Conservation (phyloP, 2,329 filamentous ascomycete genomes). For the Grosmannia clavigera region DNA sequence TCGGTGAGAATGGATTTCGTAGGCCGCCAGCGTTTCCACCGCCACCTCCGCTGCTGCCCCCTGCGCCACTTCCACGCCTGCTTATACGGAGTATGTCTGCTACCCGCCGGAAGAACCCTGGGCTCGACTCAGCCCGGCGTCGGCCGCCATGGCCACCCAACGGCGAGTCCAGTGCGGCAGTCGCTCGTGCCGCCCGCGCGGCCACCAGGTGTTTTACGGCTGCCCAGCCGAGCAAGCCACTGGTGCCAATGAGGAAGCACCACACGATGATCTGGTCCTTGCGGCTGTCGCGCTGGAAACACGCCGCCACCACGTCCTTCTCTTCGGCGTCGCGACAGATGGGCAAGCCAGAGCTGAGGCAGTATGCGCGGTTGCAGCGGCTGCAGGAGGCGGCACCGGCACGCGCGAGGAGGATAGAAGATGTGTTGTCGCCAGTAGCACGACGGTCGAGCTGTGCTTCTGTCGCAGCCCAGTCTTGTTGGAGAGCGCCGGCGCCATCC, state of each 20-base stretch:
- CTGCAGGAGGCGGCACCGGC: conserved; percentile 37
- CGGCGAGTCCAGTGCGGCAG: conserved; percentile 1
- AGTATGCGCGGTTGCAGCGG: conserved; percentile 54
- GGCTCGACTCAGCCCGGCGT: not conserved
- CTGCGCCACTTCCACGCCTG: not conserved
- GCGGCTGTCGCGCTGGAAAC: conserved; percentile 54
- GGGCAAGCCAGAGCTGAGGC: conserved; percentile 45
- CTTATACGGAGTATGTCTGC: not conserved
- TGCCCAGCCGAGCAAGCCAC: conserved; percentile 48
- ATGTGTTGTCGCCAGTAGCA: not conserved
- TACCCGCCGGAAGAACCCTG: not conserved
- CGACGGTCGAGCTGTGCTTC: too few species aligned
- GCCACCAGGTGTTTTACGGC: conserved; percentile 37
- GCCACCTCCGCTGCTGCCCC: not conserved
- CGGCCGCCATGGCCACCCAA: conserved; percentile 2
- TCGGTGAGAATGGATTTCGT: conserved; percentile 5
- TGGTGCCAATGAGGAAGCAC: conserved; percentile 47
- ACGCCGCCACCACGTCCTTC: conserved; percentile 48
- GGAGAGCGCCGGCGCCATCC: not conserved
- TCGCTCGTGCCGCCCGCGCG: conserved; percentile 18
- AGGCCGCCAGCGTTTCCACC: not conserved
- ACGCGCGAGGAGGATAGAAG: conserved; percentile 13
- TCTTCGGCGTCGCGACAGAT: conserved; percentile 52
- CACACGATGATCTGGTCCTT: conserved; percentile 57
- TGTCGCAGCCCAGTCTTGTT: too few species aligned